phyloP scores from a whole-genome alignment of 1,284 basidiomycete species.

The Leccinum pallidistipes region DNA sequence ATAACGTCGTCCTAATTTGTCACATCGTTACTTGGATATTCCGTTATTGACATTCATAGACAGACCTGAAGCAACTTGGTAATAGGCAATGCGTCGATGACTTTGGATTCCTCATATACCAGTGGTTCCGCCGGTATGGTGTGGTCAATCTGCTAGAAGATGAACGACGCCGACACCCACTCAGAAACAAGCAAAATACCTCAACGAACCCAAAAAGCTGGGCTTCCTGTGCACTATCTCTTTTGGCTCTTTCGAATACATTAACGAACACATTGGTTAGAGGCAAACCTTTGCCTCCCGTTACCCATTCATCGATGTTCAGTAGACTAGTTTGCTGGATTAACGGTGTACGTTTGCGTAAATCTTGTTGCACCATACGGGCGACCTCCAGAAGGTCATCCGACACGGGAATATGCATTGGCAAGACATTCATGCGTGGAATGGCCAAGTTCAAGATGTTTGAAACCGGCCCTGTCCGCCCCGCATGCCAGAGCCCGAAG shows the following conservation, averaged over 20 bases:
- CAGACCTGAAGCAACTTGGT: slow-evolving; percentile 29
- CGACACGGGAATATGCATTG: slow-evolving; percentile 36
- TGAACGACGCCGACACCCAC: slow-evolving; percentile 1
- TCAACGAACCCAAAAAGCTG: slow-evolving; percentile 9
- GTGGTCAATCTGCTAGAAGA: slow-evolving; percentile 34
- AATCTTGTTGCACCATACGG: slow-evolving; percentile 36
- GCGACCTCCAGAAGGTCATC: slow-evolving; percentile 32
- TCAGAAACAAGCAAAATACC: slow-evolving; percentile 3
- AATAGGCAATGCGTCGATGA: slow-evolving; percentile 24
- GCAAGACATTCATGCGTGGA: slow-evolving; percentile 51
- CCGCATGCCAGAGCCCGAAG: slow-evolving; percentile 50
- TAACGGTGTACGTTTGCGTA: slow-evolving; percentile 40
- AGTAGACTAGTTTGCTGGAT: slow-evolving; percentile 45
- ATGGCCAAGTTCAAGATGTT: slow-evolving; percentile 41
- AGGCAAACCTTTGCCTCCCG: slow-evolving; percentile 30
- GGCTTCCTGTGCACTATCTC: slow-evolving; percentile 17
- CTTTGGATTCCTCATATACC: slow-evolving; percentile 9
- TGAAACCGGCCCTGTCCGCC: slow-evolving; percentile 38
- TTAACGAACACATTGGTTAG: slow-evolving; percentile 51
- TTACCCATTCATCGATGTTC: slow-evolving; percentile 40
- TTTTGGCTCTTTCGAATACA: slow-evolving; percentile 38
- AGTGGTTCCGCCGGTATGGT: slow-evolving; percentile 28
- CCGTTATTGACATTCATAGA: neutral
- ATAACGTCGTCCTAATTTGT: slow-evolving; percentile 43
- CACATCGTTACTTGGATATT: neutral